Percentiles rank a stretch among this genome's conserved stretches.
Conservation (phyloP, 1,284 basidiomycete genomes). For the Tetrapyrgos nigripes region DNA sequence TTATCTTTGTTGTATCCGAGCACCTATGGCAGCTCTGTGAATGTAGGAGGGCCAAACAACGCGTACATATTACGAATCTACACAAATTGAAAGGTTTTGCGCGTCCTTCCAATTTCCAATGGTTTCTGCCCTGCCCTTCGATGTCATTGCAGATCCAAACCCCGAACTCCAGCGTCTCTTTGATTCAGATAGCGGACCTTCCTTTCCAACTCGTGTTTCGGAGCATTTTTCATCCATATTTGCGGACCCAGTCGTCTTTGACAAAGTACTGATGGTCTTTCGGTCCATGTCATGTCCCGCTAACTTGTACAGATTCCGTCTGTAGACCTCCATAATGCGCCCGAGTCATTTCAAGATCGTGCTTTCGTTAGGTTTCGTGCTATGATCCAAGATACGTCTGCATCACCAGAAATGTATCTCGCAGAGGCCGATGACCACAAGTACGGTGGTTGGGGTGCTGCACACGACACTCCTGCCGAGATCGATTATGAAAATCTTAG, state of each 20-base stretch:
- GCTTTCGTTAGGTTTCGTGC: constrained; percentile 71
- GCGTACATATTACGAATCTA: not conserved
- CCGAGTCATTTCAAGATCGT: constrained; percentile 50
- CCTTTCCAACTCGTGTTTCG: constrained; percentile 55
- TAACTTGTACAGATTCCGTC: constrained; percentile 54
- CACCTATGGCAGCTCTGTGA: not conserved
- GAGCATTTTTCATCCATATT: constrained; percentile 58
- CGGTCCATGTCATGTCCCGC: constrained; percentile 3
- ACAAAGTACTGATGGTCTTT: constrained; percentile 45
- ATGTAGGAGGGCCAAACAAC: not conserved
- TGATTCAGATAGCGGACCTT: not conserved
- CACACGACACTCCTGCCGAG: constrained; percentile 37
- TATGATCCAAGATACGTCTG: constrained; percentile 84
- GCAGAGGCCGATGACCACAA: constrained; percentile 45
- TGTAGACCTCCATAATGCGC: constrained; percentile 53
- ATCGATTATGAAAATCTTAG: constrained; percentile 58
- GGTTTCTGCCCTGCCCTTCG: constrained; percentile 14
- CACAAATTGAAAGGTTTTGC: not conserved
- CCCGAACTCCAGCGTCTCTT: constrained; percentile 10
- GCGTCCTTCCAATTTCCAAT: not conserved
- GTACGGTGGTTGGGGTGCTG: constrained; percentile 76
- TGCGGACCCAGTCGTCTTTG: constrained; percentile 44
- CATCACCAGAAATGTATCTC: constrained; percentile 74
- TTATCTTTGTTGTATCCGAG: not conserved
- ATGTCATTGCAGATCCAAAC: constrained; percentile 11